These are phyloP conservation scores for Cryptosporidium sp. DNA, from an alignment of 169 alveolate genomes.

Conservation along the genomic window DNA sequence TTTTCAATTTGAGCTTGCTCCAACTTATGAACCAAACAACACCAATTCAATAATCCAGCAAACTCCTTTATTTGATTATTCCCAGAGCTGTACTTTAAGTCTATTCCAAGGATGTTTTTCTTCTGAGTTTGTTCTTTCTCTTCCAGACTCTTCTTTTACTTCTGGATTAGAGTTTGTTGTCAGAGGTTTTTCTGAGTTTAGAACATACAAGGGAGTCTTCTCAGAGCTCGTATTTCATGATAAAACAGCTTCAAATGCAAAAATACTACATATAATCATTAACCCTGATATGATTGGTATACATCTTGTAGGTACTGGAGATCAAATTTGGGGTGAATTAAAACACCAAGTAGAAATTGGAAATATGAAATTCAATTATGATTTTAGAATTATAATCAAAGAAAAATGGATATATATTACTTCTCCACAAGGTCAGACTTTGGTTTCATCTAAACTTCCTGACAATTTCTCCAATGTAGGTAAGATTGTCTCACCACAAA, in stretches of 20 bases:
- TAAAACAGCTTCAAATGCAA: conserved; percentile 4
- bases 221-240: conserved; percentile 29
- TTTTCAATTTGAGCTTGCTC: conserved; percentile 16
- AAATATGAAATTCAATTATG: conserved; percentile 30
- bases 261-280: conserved; percentile 5
- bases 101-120: conserved; percentile 34
- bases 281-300: conserved; percentile 56
- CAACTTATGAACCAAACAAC: conserved; percentile 41
- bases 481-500: conserved; percentile 28
- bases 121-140: conserved; percentile 18
- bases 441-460: conserved; percentile 20
- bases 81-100: conserved; percentile 24
- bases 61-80: neutral
- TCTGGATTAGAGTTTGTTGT: conserved; percentile 30
- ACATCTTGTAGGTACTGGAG: neutral
- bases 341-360: neutral
- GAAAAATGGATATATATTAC: conserved; percentile 25
- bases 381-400: conserved; percentile 17
- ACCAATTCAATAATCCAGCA: conserved; percentile 38
- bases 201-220: conserved; percentile 40
- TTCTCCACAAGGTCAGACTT: conserved; percentile 15
- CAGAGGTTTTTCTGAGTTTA: neutral
- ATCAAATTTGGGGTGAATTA: conserved; percentile 42
- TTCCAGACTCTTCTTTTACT: conserved; percentile 9
- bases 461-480: conserved; percentile 16